Conservation (phyloP, 2,329 filamentous ascomycete genomes). For the Aspergillus thermomutatus region DNA sequence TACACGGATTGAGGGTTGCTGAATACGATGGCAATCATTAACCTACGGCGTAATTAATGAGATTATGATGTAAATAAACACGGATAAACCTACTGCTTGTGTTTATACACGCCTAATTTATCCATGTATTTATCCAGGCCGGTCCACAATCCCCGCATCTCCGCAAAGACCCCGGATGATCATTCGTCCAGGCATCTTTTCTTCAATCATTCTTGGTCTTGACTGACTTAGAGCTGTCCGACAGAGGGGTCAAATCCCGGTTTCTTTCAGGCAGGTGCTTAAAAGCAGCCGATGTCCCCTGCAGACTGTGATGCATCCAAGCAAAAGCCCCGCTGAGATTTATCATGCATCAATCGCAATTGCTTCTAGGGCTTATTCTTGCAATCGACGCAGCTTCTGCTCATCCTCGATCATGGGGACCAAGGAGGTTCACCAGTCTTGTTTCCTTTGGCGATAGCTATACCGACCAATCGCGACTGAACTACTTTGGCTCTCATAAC, state of each 20-base stretch:
- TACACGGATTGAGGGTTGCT: slow-evolving; percentile 8
- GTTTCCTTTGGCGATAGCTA: slow-evolving; percentile 74
- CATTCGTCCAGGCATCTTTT: too few relatives aligned
- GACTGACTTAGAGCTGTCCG: too few relatives aligned
- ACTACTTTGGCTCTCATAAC: slow-evolving; percentile 59
- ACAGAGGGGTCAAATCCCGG: too few relatives aligned
- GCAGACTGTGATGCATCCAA: not conserved
- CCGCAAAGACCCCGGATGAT: too few relatives aligned
- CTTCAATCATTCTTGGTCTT: too few relatives aligned
- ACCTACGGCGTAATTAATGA: too few relatives aligned
- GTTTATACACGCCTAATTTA: too few relatives aligned
- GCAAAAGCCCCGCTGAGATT: not conserved
- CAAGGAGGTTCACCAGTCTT: slow-evolving; percentile 57
- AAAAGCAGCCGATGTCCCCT: not conserved
- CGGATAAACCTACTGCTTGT: too few relatives aligned
- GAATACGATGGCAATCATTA: slow-evolving; percentile 1
- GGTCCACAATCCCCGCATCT: too few relatives aligned
- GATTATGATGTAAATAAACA: too few relatives aligned
- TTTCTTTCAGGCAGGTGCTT: not conserved
- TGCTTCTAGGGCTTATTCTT: not conserved
- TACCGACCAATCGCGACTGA: slow-evolving; percentile 66
- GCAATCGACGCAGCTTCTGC: not conserved
- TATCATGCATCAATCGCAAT: not conserved
- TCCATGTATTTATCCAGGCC: too few relatives aligned
- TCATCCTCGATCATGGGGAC: slow-evolving; percentile 15